phyloP scores from a whole-genome alignment of 1,284 basidiomycete genomes.

The Gymnopus androsaceus region DNA sequence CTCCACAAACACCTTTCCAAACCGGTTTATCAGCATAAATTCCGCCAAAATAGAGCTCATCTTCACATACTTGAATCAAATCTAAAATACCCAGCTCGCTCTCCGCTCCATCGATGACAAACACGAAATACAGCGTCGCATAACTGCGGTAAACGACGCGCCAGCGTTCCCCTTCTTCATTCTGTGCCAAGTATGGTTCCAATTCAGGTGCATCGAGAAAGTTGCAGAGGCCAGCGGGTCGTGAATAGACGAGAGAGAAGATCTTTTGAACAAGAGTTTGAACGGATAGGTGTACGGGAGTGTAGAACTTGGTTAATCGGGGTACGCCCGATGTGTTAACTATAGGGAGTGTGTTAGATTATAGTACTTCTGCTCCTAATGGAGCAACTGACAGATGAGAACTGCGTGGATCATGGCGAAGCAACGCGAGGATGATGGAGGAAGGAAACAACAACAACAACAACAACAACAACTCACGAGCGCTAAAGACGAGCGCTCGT shows the following conservation, averaged over 20 bases:
- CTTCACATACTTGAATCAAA: slow-evolving; percentile 82
- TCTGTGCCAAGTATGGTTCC: slow-evolving; percentile 68
- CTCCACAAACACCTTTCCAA: slow-evolving; percentile 90
- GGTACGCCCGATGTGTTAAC: slow-evolving; percentile 90
- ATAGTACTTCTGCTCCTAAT: slow-evolving; percentile 14
- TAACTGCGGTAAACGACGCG: slow-evolving; percentile 84
- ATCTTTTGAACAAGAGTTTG: slow-evolving; percentile 82
- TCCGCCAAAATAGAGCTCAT: neutral
- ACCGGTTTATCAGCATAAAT: slow-evolving; percentile 1
- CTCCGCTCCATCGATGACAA: slow-evolving; percentile 93
- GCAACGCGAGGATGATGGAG: neutral
- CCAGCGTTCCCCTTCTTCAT: slow-evolving; percentile 63
- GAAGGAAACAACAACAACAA: neutral
- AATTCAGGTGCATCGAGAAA: slow-evolving; percentile 92
- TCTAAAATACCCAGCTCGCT: slow-evolving; percentile 96
- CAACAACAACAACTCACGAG: neutral
- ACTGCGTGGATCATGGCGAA: slow-evolving; percentile 79
- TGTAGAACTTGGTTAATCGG: slow-evolving; percentile 96
- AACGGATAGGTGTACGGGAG: slow-evolving; percentile 74
- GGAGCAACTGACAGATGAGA: slow-evolving; percentile 42
- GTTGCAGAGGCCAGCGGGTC: slow-evolving; percentile 83
- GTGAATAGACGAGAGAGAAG: slow-evolving; percentile 78
- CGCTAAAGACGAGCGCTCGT: neutral
- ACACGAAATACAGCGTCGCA: slow-evolving; percentile 96
- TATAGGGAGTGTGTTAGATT: slow-evolving; percentile 31